phyloP scores from a whole-genome alignment of 2,329 filamentous ascomycete genomes.

The Paraconiothyrium brasiliense region DNA sequence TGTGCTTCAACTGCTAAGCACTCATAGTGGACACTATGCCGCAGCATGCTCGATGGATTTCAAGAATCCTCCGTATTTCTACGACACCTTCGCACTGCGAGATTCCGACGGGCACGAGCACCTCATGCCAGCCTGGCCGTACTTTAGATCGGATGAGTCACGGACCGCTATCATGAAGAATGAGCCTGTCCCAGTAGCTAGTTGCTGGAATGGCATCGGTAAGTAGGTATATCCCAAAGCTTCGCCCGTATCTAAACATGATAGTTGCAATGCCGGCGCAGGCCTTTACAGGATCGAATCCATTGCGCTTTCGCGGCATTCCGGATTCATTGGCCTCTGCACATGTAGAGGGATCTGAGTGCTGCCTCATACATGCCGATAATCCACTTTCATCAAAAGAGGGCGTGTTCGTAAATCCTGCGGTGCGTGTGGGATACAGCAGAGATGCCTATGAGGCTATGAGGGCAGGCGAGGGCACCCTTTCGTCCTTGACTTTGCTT shows the following conservation, averaged over 20 bases:
- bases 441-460: conserved; percentile 29
- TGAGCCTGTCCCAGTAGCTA: conserved; percentile 64
- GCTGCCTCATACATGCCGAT: conserved; percentile 78
- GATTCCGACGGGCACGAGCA: conserved; percentile 62
- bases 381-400: conserved; percentile 63
- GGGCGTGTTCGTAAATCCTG: conserved; percentile 74
- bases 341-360: conserved; percentile 79
- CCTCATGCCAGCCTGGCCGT: conserved; percentile 66
- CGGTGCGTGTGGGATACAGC: conserved; percentile 72
- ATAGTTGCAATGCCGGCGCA: conserved; percentile 49
- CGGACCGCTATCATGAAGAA: conserved; percentile 52
- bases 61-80: conserved; percentile 61
- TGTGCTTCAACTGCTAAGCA: conserved; percentile 63
- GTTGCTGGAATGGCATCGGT: conserved; percentile 72
- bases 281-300: conserved; percentile 26
- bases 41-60: conserved; percentile 71
- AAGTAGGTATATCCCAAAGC: conserved; percentile 43
- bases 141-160: conserved; percentile 62
- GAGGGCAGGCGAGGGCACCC: background rate
- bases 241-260: conserved; percentile 73
- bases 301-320: conserved; percentile 68
- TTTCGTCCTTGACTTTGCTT: background rate
- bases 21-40: conserved; percentile 66
- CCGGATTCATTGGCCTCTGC: conserved; percentile 65
- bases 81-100: conserved; percentile 70